Evolutionary conservation across 805 yeast species (phyloP).

Genomic region (Starmerella apis): DNA sequence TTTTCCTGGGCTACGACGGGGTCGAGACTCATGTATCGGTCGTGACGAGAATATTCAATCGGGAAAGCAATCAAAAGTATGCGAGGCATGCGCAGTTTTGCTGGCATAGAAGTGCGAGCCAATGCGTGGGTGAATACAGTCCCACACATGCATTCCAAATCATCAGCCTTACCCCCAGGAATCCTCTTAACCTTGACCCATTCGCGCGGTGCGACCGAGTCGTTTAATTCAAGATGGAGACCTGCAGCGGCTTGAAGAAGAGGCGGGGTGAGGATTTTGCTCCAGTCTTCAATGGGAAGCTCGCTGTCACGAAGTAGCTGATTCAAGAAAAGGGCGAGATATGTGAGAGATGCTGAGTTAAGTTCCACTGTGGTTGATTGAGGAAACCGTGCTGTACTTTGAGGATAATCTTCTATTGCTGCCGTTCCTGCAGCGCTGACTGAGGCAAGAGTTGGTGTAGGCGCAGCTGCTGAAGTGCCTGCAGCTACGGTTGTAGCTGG

Average conservation of each 20-base stretch:
- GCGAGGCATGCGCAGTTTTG: conserved; percentile 51
- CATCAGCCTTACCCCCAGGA: conserved; percentile 57
- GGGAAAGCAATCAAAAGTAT: conserved; percentile 82
- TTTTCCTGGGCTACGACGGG: conserved; percentile 79
- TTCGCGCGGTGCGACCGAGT: conserved; percentile 74
- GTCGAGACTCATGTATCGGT: conserved; percentile 69
- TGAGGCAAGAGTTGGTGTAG: neutral
- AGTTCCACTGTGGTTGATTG: conserved; percentile 25
- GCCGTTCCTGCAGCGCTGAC: neutral
- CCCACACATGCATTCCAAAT: conserved; percentile 62
- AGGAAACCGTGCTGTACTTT: conserved; percentile 18
- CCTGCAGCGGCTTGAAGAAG: conserved; percentile 46
- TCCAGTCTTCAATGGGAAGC: conserved; percentile 49
- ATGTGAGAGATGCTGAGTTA: conserved; percentile 29
- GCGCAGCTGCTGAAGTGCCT: neutral
- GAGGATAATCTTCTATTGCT: conserved; percentile 10
- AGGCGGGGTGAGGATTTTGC: conserved; percentile 39
- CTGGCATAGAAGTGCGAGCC: conserved; percentile 71
- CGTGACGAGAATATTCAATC: conserved; percentile 67
- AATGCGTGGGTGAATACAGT: conserved; percentile 72
- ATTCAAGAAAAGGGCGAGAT: conserved; percentile 27
- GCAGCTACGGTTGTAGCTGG: neutral
- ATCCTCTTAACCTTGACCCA: conserved; percentile 79
- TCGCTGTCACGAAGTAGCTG: conserved; percentile 30
- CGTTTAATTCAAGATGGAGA: conserved; percentile 52